phyloP scores from a whole-genome alignment of 441 rosid species.

The Arabidopsis hybrid region DNA sequence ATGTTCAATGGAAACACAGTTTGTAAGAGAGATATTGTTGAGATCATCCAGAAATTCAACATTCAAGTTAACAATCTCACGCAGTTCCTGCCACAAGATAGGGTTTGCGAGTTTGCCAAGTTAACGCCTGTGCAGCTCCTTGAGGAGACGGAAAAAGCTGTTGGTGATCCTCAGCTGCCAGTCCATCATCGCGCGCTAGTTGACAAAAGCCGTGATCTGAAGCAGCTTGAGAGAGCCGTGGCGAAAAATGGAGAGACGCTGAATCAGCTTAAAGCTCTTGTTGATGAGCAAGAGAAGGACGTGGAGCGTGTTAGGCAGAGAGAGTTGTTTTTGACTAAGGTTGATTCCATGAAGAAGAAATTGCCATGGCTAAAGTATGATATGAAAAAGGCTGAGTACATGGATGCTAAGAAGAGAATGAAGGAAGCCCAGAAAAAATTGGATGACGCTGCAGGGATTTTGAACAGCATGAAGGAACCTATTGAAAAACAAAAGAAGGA shows the following conservation, averaged over 20 bases:
- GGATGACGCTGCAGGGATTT: conserved; percentile 71
- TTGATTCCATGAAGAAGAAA: conserved; percentile 87
- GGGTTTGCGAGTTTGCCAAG: conserved; percentile 97
- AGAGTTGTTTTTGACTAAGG: conserved; percentile 77
- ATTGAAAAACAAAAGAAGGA: conserved; percentile 73
- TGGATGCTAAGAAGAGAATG: conserved; percentile 64
- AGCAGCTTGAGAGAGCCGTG: conserved; percentile 75
- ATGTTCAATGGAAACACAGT: conserved; percentile 69
- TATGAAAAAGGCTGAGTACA: conserved; percentile 76
- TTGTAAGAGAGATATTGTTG: conserved; percentile 73
- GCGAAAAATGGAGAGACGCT: conserved; percentile 76
- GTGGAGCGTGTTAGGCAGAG: conserved; percentile 90
- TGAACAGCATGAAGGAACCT: conserved; percentile 70
- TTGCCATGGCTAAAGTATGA: conserved; percentile 95
- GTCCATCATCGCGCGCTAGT: conserved; percentile 78
- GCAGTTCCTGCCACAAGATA: conserved; percentile 95
- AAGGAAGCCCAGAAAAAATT: conserved; percentile 65
- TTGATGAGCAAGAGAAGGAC: conserved; percentile 90
- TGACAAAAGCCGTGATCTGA: conserved; percentile 78
- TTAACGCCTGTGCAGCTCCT: conserved; percentile 91
- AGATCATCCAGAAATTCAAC: conserved; percentile 75
- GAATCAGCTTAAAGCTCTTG: conserved; percentile 72
- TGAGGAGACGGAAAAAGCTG: conserved; percentile 98
- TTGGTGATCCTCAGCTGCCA: conserved; percentile 94
- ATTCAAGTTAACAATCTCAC: conserved; percentile 98